Evolutionary conservation across 2,329 filamentous ascomycete species (phyloP), one percentile per base, ranked within the genome.

Genomic region (Ustulina deusta): DNA sequence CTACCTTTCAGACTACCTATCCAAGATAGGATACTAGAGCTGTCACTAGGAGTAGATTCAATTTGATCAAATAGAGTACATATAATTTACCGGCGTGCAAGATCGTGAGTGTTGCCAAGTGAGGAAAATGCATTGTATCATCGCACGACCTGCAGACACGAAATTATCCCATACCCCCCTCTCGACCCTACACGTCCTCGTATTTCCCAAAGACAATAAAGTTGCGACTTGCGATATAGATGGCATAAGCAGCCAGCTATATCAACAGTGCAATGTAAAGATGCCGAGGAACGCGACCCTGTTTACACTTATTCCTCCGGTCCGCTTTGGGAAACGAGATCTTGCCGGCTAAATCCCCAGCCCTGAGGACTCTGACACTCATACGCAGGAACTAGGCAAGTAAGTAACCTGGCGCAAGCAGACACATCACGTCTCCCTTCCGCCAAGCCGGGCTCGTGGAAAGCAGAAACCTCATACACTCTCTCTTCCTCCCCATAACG

Each of bases 271-370:
- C 13, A 32, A 20, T 17, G 22, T 20, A 60, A 40, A 60, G 38
- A 52, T 27, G 61, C 61, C 38, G 64, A 64, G 38, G 29, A 34
- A 59, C 11, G 17, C 17, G 38, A 25, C 29, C 40, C 22, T 59
- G 22, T n/a, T 40, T 15, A 56, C 44, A 44, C 49, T n/a, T 2
- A 17, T 46, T 44, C 48, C 49, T 69, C 68, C 68, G 68, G 40
- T 59, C 64, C 57, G 38, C 46, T 64, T 69, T 57, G 5, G 68
- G 68, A 68, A 69, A 65, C 25, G 22, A 63, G 20, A 38, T 46
- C 20, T 42, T 61, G 38, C 32, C 68, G 68, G 68, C 65, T 69
- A 69, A 69, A 69, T 64, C 57, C 54, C n/a, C 7, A 54, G 48
- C 44, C 22, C 25, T 29, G n/a, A 32, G 27, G 13, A 4, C 17